Conservation (phyloP, 2,329 filamentous ascomycete genomes). For the Akanthomyces lecanii region DNA sequence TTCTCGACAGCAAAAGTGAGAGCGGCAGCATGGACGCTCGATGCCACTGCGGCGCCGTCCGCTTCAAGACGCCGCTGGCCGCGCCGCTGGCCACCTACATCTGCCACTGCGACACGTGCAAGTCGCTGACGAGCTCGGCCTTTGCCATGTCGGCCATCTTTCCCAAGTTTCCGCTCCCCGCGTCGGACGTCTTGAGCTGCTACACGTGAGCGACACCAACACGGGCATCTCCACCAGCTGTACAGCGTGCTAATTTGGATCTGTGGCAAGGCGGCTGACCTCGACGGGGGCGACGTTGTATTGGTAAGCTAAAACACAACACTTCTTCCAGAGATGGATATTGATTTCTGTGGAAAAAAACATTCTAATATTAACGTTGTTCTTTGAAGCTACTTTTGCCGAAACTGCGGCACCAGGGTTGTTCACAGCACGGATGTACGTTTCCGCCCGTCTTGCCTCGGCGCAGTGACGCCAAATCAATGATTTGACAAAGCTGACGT, state of each 20-base stretch:
- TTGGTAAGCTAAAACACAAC: conserved; percentile 40
- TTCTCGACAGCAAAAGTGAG: no score
- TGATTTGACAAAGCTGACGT: conserved; percentile 41
- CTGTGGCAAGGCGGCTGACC: conserved; percentile 47
- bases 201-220: conserved; percentile 45
- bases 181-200: conserved; percentile 44
- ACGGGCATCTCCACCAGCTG: not conserved
- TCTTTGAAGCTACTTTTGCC: conserved; percentile 55
- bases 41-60: conserved; percentile 62
- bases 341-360: no score
- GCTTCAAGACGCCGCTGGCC: conserved; percentile 57
- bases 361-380: conserved; percentile 22
- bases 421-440: conserved; percentile 57
- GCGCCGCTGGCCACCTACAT: conserved; percentile 63
- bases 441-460: conserved; percentile 1
- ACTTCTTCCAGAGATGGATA: no score
- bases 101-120: conserved; percentile 66
- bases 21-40: conserved; percentile 47
- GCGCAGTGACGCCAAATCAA: no score
- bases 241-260: not conserved
- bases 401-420: conserved; percentile 60
- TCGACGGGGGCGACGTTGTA: conserved; percentile 53
- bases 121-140: conserved; percentile 60
- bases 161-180: conserved; percentile 57
- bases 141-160: conserved; percentile 69